Conservation (phyloP, 139 green algal genomes). For the Nannochloris sp. region DNA sequence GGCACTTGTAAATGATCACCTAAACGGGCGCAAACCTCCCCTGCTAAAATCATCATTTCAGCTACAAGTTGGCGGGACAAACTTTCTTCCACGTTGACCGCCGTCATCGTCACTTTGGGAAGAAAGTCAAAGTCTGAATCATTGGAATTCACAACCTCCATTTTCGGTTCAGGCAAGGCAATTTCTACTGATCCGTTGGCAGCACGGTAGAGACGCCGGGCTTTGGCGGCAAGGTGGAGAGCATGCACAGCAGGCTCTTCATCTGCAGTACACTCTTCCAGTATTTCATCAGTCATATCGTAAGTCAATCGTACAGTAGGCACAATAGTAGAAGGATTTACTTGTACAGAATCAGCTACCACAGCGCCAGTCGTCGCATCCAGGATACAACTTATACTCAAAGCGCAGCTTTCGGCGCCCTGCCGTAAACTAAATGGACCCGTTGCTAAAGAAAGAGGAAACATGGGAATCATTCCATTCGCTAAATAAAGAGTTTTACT, state of each 20-base stretch:
- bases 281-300: constrained; percentile 56
- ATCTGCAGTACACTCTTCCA: constrained; percentile 16
- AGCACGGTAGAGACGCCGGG: constrained; percentile 31
- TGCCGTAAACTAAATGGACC: constrained; percentile 68
- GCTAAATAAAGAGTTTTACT: constrained; percentile 75
- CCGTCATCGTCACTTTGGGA: too few species aligned
- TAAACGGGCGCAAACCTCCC: not conserved
- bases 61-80: constrained; percentile 37
- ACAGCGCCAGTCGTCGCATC: constrained; percentile 45
- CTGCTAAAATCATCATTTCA: constrained; percentile 78
- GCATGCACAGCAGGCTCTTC: not conserved
- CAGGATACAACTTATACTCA: constrained; percentile 54
- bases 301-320: constrained; percentile 67
- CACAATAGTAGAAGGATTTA: constrained; percentile 40
- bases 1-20: constrained; percentile 30
- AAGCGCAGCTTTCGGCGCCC: constrained; percentile 22
- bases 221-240: constrained; percentile 19
- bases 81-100: not conserved
- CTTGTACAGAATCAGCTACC: constrained; percentile 8
- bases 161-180: constrained; percentile 47
- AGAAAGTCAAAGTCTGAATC: too few species aligned
- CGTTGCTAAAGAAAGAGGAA: constrained; percentile 60
- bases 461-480: constrained; percentile 72
- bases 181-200: constrained; percentile 52
- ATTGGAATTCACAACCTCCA: constrained; percentile 37